Conservation (phyloP, 371 early-diverging fungal species). For the Neoconidiobolus thromboides region DNA sequence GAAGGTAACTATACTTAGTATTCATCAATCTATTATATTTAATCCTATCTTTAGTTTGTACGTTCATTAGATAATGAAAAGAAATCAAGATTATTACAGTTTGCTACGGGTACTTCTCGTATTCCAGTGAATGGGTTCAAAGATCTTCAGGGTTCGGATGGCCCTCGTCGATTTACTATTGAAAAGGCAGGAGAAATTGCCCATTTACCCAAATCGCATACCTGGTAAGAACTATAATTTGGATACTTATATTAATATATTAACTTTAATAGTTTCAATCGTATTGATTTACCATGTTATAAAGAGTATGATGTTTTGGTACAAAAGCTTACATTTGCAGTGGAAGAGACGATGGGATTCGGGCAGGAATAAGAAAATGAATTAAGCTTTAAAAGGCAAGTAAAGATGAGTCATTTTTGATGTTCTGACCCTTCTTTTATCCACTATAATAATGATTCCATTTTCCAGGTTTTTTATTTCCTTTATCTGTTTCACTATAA, state of each 20-base stretch:
- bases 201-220: conserved; percentile 82
- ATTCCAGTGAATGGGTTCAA: conserved; percentile 98
- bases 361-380: conserved; percentile 37
- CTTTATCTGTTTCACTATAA: too few species aligned
- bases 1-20: conserved; percentile 29
- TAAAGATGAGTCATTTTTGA: too few species aligned
- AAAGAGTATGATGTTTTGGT: conserved; percentile 42
- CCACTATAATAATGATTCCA: too few species aligned
- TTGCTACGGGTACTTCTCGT: conserved; percentile 94
- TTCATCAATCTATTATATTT: conserved; percentile 4
- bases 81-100: conserved; percentile 87
- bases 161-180: conserved; percentile 88
- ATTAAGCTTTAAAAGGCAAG: too few species aligned
- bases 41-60: conserved; percentile 30
- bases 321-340: conserved; percentile 70
- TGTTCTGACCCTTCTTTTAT: too few species aligned
- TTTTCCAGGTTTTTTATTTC: too few species aligned
- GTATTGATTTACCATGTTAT: conserved; percentile 91
- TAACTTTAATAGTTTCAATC: conserved; percentile 54
- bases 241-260: neutral
- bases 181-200: conserved; percentile 80
- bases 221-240: conserved; percentile 39
- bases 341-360: conserved; percentile 81
- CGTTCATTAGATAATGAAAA: conserved; percentile 77
- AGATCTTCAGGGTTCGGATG: conserved; percentile 92